Base-by-base conservation (phyloP, 768 basidiomycete genomes). In the Nidularia pulvinata region DNA sequence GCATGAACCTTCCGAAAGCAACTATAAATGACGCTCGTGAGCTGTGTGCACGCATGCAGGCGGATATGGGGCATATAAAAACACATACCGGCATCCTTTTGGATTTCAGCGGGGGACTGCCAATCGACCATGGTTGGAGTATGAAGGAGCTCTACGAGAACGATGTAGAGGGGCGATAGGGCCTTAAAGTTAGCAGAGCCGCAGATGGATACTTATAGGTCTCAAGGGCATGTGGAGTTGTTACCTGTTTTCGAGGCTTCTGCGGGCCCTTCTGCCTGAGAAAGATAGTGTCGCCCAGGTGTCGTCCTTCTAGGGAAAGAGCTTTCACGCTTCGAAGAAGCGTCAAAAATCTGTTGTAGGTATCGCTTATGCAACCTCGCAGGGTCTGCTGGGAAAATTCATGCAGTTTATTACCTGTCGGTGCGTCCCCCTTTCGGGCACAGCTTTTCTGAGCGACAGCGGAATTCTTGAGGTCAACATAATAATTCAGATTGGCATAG, bases 1-100 rank as follows among this genome's bases (percentile, higher is more conserved):
- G 85, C 74, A 85, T 83, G 52, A 87, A 78, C 53, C 79, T 82
- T 59, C 70, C 72, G 63, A 81, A 81, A 34, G 75, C 74, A 49
- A 61, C 79, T 80, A 56, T 13, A 52, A 47, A 35, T 6, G 16
- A 25, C 6, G 25, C 9, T 49, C 43, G 39, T 33, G 30, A 50
- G 48, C 37, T 48, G 35, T 11, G 16, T 42, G 37, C 36, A 33
- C 37, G 7, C 6, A 19, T 11, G 16, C 6, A n/a, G 14, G 19
- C 19, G 19, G 19, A 19, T 19, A 19, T 19, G 19, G 19, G 19
- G 49, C 10, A 50, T 42, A 25, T 42, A 30, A 50, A 48, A 33
- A 35, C 5, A 57, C 70, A 44, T 61, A 85, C 84, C 66, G 39
- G 63, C 73, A 67, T 86, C 80, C 49, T 71, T 73, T 48, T 57